Conservation (phyloP, 768 basidiomycete genomes). For the Infundibulicybe gibba region DNA sequence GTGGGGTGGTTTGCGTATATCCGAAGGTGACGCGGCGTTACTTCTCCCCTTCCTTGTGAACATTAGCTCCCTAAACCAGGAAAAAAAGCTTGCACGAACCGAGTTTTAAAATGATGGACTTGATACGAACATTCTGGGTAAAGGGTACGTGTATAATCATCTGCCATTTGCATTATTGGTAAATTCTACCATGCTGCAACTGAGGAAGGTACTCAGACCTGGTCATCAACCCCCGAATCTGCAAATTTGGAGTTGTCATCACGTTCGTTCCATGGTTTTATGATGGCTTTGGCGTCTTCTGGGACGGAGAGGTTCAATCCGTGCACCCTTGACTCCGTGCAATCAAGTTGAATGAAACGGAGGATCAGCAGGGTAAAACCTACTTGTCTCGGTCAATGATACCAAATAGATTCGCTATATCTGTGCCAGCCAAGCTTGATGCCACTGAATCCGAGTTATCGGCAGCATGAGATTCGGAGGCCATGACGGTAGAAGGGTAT, state of each 20-base stretch:
- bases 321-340: conserved; percentile 56
- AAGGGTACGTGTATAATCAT: conserved; percentile 83
- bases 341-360: conserved; percentile 16
- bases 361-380: conserved; percentile 19
- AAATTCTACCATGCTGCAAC: conserved; percentile 5
- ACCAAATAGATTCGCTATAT: conserved; percentile 51
- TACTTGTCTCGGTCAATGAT: conserved; percentile 69
- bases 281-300: conserved; percentile 70
- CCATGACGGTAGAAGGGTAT: conserved; percentile 1
- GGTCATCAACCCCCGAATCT: conserved; percentile 83
- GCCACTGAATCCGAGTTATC: conserved; percentile 38
- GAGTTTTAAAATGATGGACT: conserved; percentile 72
- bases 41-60: conserved; percentile 63
- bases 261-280: conserved; percentile 81
- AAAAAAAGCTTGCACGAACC: conserved; percentile 39
- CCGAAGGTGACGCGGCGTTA: conserved; percentile 70
- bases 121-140: conserved; percentile 70
- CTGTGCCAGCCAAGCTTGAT: conserved; percentile 41
- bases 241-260: conserved; percentile 63
- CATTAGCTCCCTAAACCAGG: not conserved
- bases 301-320: conserved; percentile 80
- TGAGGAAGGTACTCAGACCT: conserved; percentile 40
- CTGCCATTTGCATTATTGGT: conserved; percentile 28
- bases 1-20: conserved; percentile 71
- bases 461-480: conserved; percentile 11